These are phyloP conservation scores for Tuber melanosporum DNA, from an alignment of 495 filamentous ascomycete species.

Conservation along the genomic window DNA sequence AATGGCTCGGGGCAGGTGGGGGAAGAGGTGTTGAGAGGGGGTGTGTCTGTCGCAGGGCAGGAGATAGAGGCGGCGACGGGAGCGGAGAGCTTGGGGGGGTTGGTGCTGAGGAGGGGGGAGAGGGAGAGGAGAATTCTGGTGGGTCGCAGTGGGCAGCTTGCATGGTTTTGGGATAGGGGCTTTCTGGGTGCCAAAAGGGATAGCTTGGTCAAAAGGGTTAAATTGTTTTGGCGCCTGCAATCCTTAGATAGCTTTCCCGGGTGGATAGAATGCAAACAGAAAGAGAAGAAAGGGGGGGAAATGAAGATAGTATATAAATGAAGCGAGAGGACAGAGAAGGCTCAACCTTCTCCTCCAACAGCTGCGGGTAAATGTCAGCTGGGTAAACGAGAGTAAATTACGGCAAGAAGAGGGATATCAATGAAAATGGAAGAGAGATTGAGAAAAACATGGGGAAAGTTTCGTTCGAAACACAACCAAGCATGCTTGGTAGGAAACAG, in stretches of 20 bases:
- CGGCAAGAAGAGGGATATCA: neutral
- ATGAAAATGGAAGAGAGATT: neutral
- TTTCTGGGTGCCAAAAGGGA: neutral
- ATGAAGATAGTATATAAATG: neutral
- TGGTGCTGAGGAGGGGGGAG: conserved; percentile 1
- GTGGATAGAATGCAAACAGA: neutral
- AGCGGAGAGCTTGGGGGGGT: neutral
- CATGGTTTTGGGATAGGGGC: neutral
- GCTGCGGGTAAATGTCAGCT: neutral
- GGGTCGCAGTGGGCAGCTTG: conserved; percentile 3
- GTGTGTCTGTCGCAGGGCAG: neutral
- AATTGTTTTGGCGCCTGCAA: conserved; percentile 5
- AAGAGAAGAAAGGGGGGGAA: neutral
- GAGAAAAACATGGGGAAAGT: neutral
- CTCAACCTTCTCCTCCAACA: neutral
- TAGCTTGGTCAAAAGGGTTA: neutral
- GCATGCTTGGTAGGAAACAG: neutral
- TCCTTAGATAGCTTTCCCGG: neutral
- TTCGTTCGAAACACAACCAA: neutral
- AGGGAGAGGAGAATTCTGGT: conserved; percentile 6
- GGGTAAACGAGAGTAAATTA: neutral
- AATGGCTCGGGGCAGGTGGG: conserved; percentile 15
- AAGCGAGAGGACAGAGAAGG: neutral
- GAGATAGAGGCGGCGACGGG: conserved; percentile 10
- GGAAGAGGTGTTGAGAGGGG: neutral